These are phyloP conservation scores for Metschnikowia similis DNA, from an alignment of 805 yeast species.

Conservation along the genomic window DNA sequence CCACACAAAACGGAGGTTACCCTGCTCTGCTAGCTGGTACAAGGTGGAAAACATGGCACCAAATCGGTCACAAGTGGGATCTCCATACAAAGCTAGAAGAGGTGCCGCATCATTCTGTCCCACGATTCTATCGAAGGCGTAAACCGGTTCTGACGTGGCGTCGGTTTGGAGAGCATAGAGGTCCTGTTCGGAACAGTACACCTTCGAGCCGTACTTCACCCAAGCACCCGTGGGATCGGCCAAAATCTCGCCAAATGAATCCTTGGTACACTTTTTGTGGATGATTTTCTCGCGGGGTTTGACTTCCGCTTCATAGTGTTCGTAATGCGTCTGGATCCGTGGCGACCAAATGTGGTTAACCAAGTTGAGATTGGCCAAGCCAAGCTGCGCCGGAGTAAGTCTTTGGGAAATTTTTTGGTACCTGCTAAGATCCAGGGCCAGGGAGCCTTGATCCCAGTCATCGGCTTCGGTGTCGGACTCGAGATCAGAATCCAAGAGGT, in stretches of 20 bases:
- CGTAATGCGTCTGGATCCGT: constrained; percentile 59
- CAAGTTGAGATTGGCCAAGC: constrained; percentile 40
- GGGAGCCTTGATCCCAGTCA: background rate
- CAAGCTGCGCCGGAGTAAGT: constrained; percentile 6
- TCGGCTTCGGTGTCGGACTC: constrained; percentile 5
- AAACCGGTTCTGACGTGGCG: constrained; percentile 13
- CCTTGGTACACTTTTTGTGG: constrained; percentile 23
- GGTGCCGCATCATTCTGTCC: constrained; percentile 51
- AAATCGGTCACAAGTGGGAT: constrained; percentile 48
- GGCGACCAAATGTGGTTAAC: constrained; percentile 54
- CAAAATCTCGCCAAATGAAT: constrained; percentile 29
- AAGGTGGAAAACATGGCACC: constrained; percentile 55
- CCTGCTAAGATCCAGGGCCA: background rate
- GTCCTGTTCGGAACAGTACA: constrained; percentile 66
- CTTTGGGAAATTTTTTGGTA: background rate
- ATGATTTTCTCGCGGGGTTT: constrained; percentile 21
- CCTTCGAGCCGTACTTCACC: constrained; percentile 47
- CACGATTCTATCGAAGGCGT: constrained; percentile 60
- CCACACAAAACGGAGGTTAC: constrained; percentile 71
- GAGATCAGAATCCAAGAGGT: constrained; percentile 10
- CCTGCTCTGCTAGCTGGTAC: constrained; percentile 53
- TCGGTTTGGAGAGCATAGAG: constrained; percentile 71
- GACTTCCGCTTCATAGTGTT: constrained; percentile 40
- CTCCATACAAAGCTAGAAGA: constrained; percentile 63
- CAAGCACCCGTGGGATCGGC: constrained; percentile 35